Evolutionary conservation across 2,329 filamentous ascomycete genomes (phyloP).

Genomic region (Sporothrix inflata): DNA sequence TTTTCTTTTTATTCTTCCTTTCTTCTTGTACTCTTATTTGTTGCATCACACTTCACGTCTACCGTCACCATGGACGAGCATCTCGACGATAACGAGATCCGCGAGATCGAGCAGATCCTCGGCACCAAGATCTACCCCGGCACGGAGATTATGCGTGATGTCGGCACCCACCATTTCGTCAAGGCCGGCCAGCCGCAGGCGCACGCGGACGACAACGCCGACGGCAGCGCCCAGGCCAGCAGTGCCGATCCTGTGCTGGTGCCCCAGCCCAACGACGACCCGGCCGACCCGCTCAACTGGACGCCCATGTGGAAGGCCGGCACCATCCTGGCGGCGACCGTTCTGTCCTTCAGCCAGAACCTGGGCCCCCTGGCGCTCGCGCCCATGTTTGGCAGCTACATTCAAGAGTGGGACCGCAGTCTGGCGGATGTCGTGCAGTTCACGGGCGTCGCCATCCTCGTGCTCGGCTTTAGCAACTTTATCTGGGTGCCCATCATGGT

Average conservation of each 20-base stretch:
- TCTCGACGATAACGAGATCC: conserved; percentile 29
- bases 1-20: background rate
- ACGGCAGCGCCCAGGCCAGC: background rate
- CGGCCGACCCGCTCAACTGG: conserved; percentile 56
- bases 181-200: conserved; percentile 50
- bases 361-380: conserved; percentile 47
- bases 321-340: conserved; percentile 40
- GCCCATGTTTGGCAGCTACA: conserved; percentile 63
- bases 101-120: conserved; percentile 28
- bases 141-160: conserved; percentile 51
- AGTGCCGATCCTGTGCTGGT: conserved; percentile 49
- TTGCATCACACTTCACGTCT: background rate
- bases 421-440: conserved; percentile 56
- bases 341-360: conserved; percentile 49
- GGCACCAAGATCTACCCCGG: conserved; percentile 41
- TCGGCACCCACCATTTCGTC: conserved; percentile 66
- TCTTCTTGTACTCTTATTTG: background rate
- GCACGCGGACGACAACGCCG: background rate
- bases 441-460: conserved; percentile 51
- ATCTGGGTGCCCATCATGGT: conserved; percentile 54
- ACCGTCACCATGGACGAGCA: conserved; percentile 26
- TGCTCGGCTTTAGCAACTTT: conserved; percentile 56
- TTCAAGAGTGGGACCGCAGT: conserved; percentile 57
- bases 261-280: conserved; percentile 52
- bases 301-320: conserved; percentile 50